These are phyloP conservation scores for Cercospora sp. DNA, from an alignment of 2,329 filamentous ascomycete genomes.

Conservation along the genomic window DNA sequence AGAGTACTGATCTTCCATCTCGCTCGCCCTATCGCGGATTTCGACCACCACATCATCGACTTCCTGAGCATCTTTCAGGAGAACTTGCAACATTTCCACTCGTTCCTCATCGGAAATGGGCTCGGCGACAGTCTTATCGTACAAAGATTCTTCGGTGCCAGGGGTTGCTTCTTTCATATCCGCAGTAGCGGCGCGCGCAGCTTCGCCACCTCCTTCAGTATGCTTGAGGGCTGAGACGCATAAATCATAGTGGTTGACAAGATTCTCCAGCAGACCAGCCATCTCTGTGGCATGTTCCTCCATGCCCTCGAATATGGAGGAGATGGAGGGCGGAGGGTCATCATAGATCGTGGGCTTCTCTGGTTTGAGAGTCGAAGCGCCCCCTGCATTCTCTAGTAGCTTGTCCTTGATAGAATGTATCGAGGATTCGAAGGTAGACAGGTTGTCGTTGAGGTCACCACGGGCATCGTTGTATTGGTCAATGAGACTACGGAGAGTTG, in stretches of 20 bases:
- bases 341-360: conserved; percentile 40
- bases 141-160: conserved; percentile 60
- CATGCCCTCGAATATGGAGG: conserved; percentile 55
- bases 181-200: conserved; percentile 44
- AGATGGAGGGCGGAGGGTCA: conserved; percentile 40
- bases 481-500: conserved; percentile 69
- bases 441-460: conserved; percentile 55
- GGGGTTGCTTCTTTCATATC: conserved; percentile 33
- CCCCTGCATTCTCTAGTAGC: conserved; percentile 17
- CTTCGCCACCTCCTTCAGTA: conserved; percentile 65
- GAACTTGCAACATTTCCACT: conserved; percentile 77
- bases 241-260: conserved; percentile 88
- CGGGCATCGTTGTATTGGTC: conserved; percentile 70
- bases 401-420: conserved; percentile 32
- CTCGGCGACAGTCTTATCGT: conserved; percentile 55
- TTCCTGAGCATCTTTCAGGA: conserved; percentile 67
- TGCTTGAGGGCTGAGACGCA: conserved; percentile 89
- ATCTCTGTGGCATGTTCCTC: conserved; percentile 77
- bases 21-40: conserved; percentile 71
- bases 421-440: conserved; percentile 71
- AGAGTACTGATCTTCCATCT: conserved; percentile 72
- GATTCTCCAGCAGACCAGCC: conserved; percentile 74
- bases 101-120: conserved; percentile 75
- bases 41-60: conserved; percentile 64
- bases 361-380: conserved; percentile 12